A percentile compares a stretch with the other conserved stretches of the same genome.
phyloP scores from a whole-genome alignment of 768 basidiomycete genomes.

The Mycena venus region DNA sequence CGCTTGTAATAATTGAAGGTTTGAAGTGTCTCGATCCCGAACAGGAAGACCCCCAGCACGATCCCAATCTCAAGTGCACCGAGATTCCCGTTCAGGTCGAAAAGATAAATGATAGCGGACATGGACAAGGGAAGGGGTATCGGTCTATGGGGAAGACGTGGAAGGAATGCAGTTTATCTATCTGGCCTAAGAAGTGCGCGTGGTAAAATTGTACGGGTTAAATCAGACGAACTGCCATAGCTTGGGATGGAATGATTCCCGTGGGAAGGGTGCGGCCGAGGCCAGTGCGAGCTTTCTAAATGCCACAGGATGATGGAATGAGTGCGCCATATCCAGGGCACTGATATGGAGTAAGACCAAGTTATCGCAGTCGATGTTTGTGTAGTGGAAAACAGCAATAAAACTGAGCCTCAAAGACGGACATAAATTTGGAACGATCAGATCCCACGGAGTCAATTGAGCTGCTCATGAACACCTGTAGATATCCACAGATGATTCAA shows the following conservation, averaged over 20 bases:
- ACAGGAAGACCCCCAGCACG: neutral
- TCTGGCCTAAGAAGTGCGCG: neutral
- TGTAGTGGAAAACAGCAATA: neutral
- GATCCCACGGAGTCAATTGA: neutral
- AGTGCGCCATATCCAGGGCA: neutral
- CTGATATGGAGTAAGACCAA: neutral
- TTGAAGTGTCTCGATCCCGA: slow-evolving; percentile 9
- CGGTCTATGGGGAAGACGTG: neutral
- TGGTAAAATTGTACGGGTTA: neutral
- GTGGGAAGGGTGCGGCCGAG: neutral
- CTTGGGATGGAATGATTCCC: neutral
- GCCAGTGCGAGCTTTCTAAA: neutral
- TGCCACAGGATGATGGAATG: neutral
- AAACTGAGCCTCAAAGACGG: neutral
- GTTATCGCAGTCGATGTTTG: neutral
- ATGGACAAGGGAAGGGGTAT: neutral
- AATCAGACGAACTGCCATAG: neutral
- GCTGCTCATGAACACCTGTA: neutral
- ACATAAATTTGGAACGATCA: neutral
- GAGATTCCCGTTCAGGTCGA: slow-evolving; percentile 1
- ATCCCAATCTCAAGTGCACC: slow-evolving; percentile 6
- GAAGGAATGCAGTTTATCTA: too few relatives aligned
- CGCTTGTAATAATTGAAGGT: slow-evolving; percentile 3
- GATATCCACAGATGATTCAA: neutral
- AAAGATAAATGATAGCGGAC: neutral